phyloP scores from a whole-genome alignment of 495 filamentous ascomycete species.

The Neurospora hispaniola region DNA sequence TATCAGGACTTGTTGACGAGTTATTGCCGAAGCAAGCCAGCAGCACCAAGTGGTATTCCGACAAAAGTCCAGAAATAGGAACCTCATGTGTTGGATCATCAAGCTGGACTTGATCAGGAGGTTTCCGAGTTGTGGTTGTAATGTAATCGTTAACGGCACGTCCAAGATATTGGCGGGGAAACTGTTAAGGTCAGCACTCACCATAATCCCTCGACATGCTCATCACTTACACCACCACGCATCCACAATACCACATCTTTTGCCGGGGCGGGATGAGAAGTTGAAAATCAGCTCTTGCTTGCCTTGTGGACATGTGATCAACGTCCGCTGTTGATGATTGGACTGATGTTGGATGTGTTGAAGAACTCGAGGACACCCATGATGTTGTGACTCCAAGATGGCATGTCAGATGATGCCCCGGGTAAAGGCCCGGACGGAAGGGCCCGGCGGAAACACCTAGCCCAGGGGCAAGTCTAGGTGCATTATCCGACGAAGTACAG shows the following conservation, averaged over 20 bases:
- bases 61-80: not conserved
- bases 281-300: not conserved
- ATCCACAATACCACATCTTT: not conserved
- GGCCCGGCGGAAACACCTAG: not conserved
- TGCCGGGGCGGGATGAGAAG: not conserved
- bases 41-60: not conserved
- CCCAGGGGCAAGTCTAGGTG: slow-evolving; percentile 9
- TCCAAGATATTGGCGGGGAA: not conserved
- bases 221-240: not conserved
- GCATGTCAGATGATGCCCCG: not conserved
- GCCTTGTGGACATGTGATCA: not conserved
- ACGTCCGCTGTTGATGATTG: not conserved
- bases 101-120: not conserved
- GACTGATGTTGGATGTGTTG: not conserved
- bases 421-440: not conserved
- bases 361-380: not conserved
- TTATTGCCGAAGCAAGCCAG: not conserved
- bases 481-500: slow-evolving; percentile 17
- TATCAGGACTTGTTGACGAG: not conserved
- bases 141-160: not conserved
- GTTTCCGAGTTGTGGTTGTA: not conserved
- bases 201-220: not conserved
- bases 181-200: not conserved
- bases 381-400: not conserved
- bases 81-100: not conserved